Evolutionary conservation across 495 filamentous ascomycete species (phyloP).

Genomic region (Glonium stellatum): DNA sequence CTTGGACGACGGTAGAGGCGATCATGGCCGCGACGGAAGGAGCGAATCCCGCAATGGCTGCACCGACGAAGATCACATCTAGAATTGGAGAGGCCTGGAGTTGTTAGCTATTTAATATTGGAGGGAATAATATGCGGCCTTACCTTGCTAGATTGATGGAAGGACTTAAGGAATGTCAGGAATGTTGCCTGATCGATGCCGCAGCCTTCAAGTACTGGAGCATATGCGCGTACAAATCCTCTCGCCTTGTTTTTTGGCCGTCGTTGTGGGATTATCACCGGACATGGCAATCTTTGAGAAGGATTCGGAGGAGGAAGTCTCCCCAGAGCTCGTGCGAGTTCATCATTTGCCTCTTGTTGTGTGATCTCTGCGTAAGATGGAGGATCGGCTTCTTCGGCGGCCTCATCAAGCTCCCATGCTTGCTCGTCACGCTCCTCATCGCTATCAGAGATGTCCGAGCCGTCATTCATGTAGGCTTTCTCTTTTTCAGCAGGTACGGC

Average conservation of each 20-base stretch:
- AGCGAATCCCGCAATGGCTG: conserved; percentile 26
- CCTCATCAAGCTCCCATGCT: conserved; percentile 49
- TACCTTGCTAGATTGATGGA: conserved; percentile 35
- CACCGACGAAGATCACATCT: conserved; percentile 17
- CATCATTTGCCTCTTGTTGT: background rate
- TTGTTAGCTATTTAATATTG: background rate
- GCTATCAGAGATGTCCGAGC: too few species aligned
- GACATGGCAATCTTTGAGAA: conserved; percentile 30
- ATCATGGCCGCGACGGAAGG: conserved; percentile 42
- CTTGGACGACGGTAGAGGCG: conserved; percentile 42
- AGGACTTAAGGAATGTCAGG: conserved; percentile 47
- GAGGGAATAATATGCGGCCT: background rate
- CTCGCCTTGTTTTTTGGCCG: conserved; percentile 40
- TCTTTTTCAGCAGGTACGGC: conserved; percentile 13
- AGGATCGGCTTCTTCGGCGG: conserved; percentile 33
- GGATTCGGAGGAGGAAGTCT: conserved; percentile 3
- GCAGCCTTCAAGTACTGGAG: conserved; percentile 44
- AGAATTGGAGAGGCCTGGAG: conserved; percentile 24
- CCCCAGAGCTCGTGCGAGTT: background rate
- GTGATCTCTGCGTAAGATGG: conserved; percentile 3
- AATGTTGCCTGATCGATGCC: conserved; percentile 49
- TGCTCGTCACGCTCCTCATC: conserved; percentile 36
- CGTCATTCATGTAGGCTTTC: too few species aligned
- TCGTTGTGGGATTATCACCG: conserved; percentile 47
- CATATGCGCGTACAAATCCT: conserved; percentile 48